A percentile compares a stretch with the other conserved stretches of the same genome.
These are phyloP conservation scores for Cylindrodendrum hubeiense DNA, from an alignment of 2,329 filamentous ascomycete genomes.

Conservation along the genomic window DNA sequence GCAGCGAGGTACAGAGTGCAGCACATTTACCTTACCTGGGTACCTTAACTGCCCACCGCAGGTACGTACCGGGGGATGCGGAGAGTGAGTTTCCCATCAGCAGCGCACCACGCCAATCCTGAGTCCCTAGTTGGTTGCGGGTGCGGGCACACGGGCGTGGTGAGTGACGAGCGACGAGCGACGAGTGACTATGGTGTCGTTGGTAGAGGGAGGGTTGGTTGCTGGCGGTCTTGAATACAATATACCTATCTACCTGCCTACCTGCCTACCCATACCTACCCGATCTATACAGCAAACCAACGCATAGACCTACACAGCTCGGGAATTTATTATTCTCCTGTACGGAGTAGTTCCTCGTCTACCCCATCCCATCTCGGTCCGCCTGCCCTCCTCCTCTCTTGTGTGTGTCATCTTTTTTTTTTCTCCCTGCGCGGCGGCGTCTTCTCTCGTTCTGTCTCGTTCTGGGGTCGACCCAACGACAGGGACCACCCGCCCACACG, in stretches of 20 bases:
- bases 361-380: no score
- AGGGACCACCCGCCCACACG: conserved; percentile 28
- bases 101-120: conserved; percentile 1
- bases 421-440: not conserved
- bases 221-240: no score
- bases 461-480: conserved; percentile 28
- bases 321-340: no score
- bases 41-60: not conserved
- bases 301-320: no score
- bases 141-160: no score
- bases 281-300: no score
- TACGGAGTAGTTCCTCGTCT: no score
- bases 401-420: conserved; percentile 15
- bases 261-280: no score
- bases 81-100: not conserved
- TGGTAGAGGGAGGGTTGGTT: not conserved
- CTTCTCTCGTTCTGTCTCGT: not conserved
- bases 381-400: not conserved
- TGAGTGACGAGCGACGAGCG: no score
- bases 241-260: no score
- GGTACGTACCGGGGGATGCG: not conserved
- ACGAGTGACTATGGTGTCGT: not conserved
- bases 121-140: no score
- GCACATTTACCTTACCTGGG: not conserved
- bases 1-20: not conserved